Conservation (phyloP, 371 early-diverging fungal species). For the Rhizomucor miehei region DNA sequence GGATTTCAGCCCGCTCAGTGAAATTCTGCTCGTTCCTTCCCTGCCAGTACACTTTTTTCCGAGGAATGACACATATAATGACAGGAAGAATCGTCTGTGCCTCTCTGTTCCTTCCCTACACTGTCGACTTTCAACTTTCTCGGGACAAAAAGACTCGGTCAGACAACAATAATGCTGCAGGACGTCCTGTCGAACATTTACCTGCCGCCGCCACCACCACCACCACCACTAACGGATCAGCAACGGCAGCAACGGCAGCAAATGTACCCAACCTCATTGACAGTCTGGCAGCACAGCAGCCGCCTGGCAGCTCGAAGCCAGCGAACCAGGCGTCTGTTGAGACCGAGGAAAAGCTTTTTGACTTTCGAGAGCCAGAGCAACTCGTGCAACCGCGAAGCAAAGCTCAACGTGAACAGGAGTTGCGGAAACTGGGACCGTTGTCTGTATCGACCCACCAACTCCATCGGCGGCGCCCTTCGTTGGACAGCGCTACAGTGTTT, state of each 20-base stretch:
- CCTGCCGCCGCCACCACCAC: conserved; percentile 13
- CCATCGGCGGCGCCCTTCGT: conserved; percentile 28
- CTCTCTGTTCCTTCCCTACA: conserved; percentile 68
- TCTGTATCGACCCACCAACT: conserved; percentile 1
- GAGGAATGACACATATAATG: conserved; percentile 3
- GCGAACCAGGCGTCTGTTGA: background rate
- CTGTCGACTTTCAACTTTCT: conserved; percentile 54
- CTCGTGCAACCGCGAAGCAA: conserved; percentile 38
- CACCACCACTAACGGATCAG: background rate
- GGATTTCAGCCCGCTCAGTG: too few relatives aligned
- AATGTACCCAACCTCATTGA: conserved; percentile 31
- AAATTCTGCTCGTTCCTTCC: too few relatives aligned
- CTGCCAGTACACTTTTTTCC: too few relatives aligned
- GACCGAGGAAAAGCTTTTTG: conserved; percentile 21
- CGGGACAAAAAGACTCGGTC: conserved; percentile 13
- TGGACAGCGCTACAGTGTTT: conserved; percentile 44
- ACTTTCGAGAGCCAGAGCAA: conserved; percentile 26
- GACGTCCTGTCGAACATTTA: conserved; percentile 10
- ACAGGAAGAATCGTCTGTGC: conserved; percentile 62
- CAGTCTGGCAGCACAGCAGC: conserved; percentile 30
- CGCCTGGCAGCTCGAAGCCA: conserved; percentile 5
- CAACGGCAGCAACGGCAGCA: background rate
- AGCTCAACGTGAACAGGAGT: conserved; percentile 27
- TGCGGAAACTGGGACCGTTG: conserved; percentile 20
- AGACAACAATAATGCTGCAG: background rate